Percentiles rank a stretch among this genome's conserved stretches.
phyloP scores from a whole-genome alignment of 1,284 basidiomycete species.

The Microstroma glucosiphilum region DNA sequence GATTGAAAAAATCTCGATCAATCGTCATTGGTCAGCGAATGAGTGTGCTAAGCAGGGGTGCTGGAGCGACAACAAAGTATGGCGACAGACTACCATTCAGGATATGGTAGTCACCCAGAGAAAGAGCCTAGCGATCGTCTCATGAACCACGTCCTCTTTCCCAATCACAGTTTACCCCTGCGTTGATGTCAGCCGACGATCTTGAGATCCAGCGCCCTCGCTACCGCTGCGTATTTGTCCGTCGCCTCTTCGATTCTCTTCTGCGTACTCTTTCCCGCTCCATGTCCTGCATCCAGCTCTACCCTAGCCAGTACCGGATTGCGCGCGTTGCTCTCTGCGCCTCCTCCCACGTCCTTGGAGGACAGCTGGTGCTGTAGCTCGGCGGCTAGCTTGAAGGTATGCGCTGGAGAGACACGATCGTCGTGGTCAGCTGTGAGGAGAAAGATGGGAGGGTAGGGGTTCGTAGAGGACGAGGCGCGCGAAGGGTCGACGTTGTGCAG shows the following conservation, averaged over 20 bases:
- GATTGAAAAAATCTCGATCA: too few species aligned
- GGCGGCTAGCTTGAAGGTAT: slow-evolving; percentile 47
- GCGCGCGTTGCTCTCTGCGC: slow-evolving; percentile 24
- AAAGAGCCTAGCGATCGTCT: too few species aligned
- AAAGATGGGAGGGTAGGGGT: slow-evolving; percentile 39
- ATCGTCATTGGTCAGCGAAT: too few species aligned
- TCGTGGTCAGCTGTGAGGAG: slow-evolving; percentile 47
- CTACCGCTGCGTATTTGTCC: slow-evolving; percentile 36
- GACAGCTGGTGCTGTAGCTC: slow-evolving; percentile 46
- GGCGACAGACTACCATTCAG: too few species aligned
- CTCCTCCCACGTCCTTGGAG: too few species aligned
- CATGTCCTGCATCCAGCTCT: slow-evolving; percentile 47
- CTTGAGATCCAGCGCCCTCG: slow-evolving; percentile 37
- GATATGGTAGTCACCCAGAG: too few species aligned
- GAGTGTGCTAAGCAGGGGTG: too few species aligned
- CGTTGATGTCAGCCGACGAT: slow-evolving; percentile 11
- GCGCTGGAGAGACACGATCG: slow-evolving; percentile 45
- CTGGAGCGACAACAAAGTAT: too few species aligned
- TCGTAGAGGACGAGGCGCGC: background rate
- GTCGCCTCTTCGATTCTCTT: slow-evolving; percentile 23
- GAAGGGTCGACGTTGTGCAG: slow-evolving; percentile 38
- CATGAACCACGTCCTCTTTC: too few species aligned
- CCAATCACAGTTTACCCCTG: too few species aligned
- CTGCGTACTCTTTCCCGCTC: slow-evolving; percentile 46
- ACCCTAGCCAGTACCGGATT: slow-evolving; percentile 46